Base-by-base conservation (phyloP, 1,139 yeast genomes). In the Pneumocystis sp. region DNA sequence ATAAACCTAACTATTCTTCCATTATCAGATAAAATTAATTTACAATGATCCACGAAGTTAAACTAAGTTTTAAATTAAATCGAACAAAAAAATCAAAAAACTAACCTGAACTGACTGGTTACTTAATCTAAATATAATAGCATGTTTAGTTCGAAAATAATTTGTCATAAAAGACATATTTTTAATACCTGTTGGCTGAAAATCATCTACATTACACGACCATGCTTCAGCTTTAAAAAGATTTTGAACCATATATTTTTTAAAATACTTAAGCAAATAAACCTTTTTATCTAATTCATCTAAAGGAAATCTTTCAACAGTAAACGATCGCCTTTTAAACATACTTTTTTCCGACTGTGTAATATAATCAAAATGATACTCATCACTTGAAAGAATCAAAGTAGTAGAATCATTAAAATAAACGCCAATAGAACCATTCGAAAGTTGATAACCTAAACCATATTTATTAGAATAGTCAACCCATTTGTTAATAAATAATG, bases 401-500 rank as follows among this genome's bases (percentile, higher is more conserved):
- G 96, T 86, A 66, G 87, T 85, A 42, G 88, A 87, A 72, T 88
- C 93, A 71, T 89, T 88, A 76, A 89, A 90, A 67, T 87, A 79
- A 10, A 90, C 96, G n/a, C 97, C 97, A 68, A 89, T 88, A 70
- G 88, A 89, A 68, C 90, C 95, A 66, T 91, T 87, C 44, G 93
- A 88, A 66, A 93, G 78, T 74, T 93, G 96, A 75, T 93, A 93
- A 6, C 96, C 89, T 72, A 95, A 87, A 0, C 99, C 99, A 75
- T 91, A 95, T 73, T 88, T 89, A 77, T 91, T 90, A 59, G 96
- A 88, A 74, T 93, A 93, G 75, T 95, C 98, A 40, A 95, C 98
- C 99, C 99, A 95, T 74, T 91, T 91, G 69, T 95, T 87, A 63
- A 93, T 86, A 68, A 89, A 83, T 8, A 72, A 65, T 25, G 57